Percentiles rank a stretch among this genome's conserved stretches.
These are phyloP conservation scores for Mycosphaerelloides madeirae DNA, from an alignment of 2,329 filamentous ascomycete genomes.

Conservation along the genomic window DNA sequence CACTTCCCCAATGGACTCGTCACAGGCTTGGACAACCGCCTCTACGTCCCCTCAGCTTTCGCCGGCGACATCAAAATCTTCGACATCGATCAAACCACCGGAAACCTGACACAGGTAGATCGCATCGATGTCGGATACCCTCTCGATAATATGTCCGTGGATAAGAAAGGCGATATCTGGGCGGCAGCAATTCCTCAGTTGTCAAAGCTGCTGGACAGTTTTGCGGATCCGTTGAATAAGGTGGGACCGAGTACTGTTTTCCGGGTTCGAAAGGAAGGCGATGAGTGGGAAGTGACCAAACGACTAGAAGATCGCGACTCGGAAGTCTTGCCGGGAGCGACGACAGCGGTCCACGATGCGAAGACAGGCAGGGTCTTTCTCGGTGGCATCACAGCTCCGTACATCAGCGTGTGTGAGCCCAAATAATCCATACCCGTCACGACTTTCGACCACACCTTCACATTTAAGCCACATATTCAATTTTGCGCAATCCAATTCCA, in stretches of 20 bases:
- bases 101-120: constrained; percentile 6
- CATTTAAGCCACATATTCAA: no score
- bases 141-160: constrained; percentile 21
- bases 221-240: constrained; percentile 13
- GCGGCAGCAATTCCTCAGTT: constrained; percentile 15
- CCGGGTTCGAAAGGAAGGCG: constrained; percentile 3
- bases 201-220: constrained; percentile 6
- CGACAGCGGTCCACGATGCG: constrained; percentile 20
- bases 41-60: constrained; percentile 18
- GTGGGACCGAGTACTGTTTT: constrained; percentile 13
- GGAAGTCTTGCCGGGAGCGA: constrained; percentile 18
- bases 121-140: constrained; percentile 14
- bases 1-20: constrained; percentile 21
- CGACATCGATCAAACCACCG: constrained; percentile 3
- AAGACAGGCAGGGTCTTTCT: constrained; percentile 20
- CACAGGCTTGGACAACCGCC: constrained; percentile 4
- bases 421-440: no score
- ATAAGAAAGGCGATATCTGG: constrained; percentile 18
- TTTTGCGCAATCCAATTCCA: no score
- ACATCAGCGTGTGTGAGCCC: constrained; percentile 22
- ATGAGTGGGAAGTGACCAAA: constrained; percentile 10
- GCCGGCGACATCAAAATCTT: constrained; percentile 18
- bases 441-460: no score
- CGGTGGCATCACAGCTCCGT: constrained; percentile 15
- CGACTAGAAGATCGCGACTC: constrained; percentile 11